Base-by-base conservation (phyloP, 441 rosid species). In the Eutrema salsugineum region DNA sequence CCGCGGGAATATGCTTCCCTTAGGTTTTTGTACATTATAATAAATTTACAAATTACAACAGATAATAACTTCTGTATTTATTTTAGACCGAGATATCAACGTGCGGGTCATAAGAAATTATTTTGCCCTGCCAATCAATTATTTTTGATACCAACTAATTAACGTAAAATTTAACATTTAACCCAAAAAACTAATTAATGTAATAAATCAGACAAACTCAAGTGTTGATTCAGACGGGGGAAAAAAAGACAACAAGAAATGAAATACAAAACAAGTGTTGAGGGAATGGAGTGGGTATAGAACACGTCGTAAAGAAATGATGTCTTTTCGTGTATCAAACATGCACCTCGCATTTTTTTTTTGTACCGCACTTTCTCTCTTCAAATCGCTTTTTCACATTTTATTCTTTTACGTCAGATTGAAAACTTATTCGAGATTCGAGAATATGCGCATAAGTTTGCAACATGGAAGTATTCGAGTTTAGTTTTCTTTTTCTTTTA, bases 341-440 rank as follows among this genome's bases (percentile, higher is more conserved):
- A 74, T 67, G 73, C 78, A 74, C 63, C 73, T 60, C 20, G n/a
- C 61, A 58, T 54, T 55, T 59, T 57, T 71, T 53, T 64, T 42
- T 55, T 20, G 10, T 50, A 60, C 61, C 30, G 39, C 28, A 28
- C 27, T 48, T 40, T 48, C 39, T 49, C 46, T 40, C 11, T 43
- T 39, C 67, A 20, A 7, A 8, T 44, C 62, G 15, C 61, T 19
- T 16, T 50, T 40, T 60, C 49, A 6, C 19, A 17, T 60, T 58
- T 19, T 47, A 2, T 30, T 1, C 20, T 43, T 54, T 35, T 55
- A 33, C 40, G 8, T 61, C 30, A 11, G 5, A 46, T 19, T 36
- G 46, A 6, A 47, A 32, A 46, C 12, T 20, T 33, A 19, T 33
- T 32, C 54, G 43, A 33, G 7, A 19, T 33, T 32, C 54, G 43